These are phyloP conservation scores for Suillus luteus DNA, from an alignment of 768 basidiomycete genomes.

Conservation along the genomic window DNA sequence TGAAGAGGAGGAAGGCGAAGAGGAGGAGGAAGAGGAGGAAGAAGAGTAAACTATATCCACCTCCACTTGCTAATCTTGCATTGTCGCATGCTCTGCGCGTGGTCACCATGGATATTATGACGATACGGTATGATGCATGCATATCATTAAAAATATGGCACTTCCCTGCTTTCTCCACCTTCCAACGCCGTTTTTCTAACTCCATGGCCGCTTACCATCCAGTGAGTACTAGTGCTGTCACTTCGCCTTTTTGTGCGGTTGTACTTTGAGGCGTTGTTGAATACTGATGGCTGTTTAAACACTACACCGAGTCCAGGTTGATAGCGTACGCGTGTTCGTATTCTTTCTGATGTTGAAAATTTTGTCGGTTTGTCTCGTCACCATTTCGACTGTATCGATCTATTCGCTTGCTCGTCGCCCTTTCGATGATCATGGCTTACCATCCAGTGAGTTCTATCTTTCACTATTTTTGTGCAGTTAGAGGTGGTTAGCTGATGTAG, in stretches of 20 bases:
- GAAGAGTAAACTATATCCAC: constrained; percentile 31
- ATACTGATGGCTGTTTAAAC: not conserved
- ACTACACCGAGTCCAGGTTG: not conserved
- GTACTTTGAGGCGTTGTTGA: not conserved
- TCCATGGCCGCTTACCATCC: not conserved
- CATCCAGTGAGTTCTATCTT: too few species aligned
- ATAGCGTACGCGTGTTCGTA: not conserved
- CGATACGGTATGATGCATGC: constrained; percentile 47
- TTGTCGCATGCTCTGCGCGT: constrained; percentile 25
- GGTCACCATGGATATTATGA: constrained; percentile 25
- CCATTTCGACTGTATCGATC: too few species aligned
- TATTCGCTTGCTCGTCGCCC: too few species aligned
- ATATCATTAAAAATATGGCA: constrained; percentile 32
- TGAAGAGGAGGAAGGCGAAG: constrained; percentile 75
- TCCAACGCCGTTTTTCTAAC: not conserved
- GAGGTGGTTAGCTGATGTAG: too few species aligned
- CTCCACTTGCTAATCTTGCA: constrained; percentile 21
- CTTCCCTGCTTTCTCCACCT: constrained; percentile 18
- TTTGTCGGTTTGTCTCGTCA: too few species aligned
- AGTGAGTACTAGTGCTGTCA: not conserved
- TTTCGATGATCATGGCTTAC: too few species aligned
- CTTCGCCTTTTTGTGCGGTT: not conserved
- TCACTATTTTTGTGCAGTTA: too few species aligned
- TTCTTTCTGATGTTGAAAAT: too few species aligned
- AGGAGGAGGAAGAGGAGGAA: constrained; percentile 58